Base-by-base conservation (phyloP, 352 stramenopile genomes). In the Plasmopara viticola region DNA sequence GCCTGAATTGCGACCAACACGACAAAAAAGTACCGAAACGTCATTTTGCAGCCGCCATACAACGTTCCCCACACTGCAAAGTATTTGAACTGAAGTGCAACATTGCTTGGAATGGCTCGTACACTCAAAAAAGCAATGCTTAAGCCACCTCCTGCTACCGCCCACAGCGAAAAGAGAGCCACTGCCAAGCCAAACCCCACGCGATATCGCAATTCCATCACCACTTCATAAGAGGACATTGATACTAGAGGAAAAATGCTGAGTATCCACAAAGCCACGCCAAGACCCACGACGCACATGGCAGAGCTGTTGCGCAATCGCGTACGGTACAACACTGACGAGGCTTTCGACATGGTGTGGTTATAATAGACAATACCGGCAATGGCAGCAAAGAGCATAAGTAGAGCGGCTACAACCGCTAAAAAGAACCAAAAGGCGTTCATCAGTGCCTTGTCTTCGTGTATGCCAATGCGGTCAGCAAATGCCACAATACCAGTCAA, bases 401-500 rank as follows among this genome's bases (percentile, higher is more conserved):
- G 28, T 12, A 90, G 18, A 42, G 72, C 25, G 0, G 45, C 71
- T 9, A 73, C 60, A 6, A 75, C 56, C 1, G 62, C 54, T 9
- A 86, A 48, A 47, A 90, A 86, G 33, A 70, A 69, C 10, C 52
- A 68, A 30, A 74, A 71, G 2, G 64, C 62, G 7, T 49, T 68
- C 52, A 66, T 53, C 2, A 87, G 60, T 0, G 72, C 51, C 44
- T 76, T 55, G 30, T 70, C 66, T 55, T 89, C 78, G 2, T 72
- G 56, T 17, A 89, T 70, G 12, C 73, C 74, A 25, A 89, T 73
- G 18, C 78, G 78, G 34, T 87, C 78, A 3, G 78, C 67, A 38
- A 84, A 89, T 9, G 78, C 69, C 4, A 89, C 78, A 45, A 87
- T 74, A n/a, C 78, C 78, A 6, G 66, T 84, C 44, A 89, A 62